Evolutionary conservation across 148 eudicot species (phyloP).

Genomic region (Fagopyrum homotropicum): DNA sequence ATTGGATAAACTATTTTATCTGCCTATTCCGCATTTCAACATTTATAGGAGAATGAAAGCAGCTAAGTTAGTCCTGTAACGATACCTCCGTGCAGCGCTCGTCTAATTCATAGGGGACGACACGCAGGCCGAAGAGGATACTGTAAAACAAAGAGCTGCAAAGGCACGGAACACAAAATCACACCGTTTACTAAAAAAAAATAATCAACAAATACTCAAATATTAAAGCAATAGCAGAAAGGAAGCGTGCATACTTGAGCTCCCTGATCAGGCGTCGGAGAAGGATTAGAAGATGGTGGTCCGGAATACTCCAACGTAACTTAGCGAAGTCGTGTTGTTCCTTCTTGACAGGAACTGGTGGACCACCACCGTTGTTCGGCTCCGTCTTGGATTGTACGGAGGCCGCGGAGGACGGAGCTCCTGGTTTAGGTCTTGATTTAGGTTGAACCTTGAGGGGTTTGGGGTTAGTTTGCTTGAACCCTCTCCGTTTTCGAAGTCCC

Average conservation of each 20-base stretch:
- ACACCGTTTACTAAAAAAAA: not conserved
- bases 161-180: not conserved
- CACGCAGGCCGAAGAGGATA: constrained; percentile 77
- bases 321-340: constrained; percentile 14
- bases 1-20: no score
- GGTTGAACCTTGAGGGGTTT: constrained; percentile 33
- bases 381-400: not conserved
- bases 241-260: constrained; percentile 18
- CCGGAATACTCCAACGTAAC: constrained; percentile 9
- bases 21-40: no score
- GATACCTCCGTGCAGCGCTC: constrained; percentile 61
- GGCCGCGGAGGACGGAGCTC: not conserved
- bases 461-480: constrained; percentile 24
- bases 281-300: not conserved
- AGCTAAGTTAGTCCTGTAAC: not conserved
- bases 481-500: constrained; percentile 63
- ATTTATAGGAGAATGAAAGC: not conserved
- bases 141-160: constrained; percentile 72
- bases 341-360: constrained; percentile 10
- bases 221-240: not conserved
- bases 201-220: not conserved
- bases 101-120: constrained; percentile 86
- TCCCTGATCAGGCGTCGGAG: not conserved
- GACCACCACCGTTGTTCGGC: not conserved
- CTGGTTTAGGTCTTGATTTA: constrained; percentile 18